Evolutionary conservation across 148 eudicot genomes (phyloP), one percentile per base, ranked within the genome.

Genomic region (Fagopyrum homotropicum): DNA sequence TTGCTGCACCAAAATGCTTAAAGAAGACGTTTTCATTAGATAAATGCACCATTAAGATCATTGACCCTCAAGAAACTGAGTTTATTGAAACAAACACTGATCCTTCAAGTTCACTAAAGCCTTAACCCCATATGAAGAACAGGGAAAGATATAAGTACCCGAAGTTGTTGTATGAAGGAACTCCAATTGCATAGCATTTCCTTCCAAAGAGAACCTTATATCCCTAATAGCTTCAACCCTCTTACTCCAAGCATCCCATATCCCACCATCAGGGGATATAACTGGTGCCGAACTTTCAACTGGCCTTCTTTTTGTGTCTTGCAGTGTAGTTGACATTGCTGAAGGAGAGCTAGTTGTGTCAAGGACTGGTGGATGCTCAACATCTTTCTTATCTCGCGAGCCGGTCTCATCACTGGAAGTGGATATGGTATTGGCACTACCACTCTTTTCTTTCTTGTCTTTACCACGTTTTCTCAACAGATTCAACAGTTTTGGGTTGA

Each of bases 121-220:
- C 45, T 35, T 40, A 66, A 12, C 47, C 35, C 0, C 43, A 40
- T 14, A 66, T 35, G 71, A 77, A 29, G 56, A 26, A 15, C 69
- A 75, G 12, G 6, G 40, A 50, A 64, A 79, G 35, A 17, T 14
- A 5, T 15, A 15, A 45, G 73, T 76, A 81, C 89, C 85, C 46
- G 60, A 10, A 50, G 72, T 64, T 74, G 78, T 75, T 75, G 78
- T 69, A 47, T 73, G 57, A 30, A 68, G 60, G 75, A 52, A 80
- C 68, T 81, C 85, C 74, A 76, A 80, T 75, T 80, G 45, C 11
- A 88, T 74, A 75, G 89, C 78, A 81, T 84, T 79, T 22, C 93
- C 98, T 61, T 93, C 95, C 81, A 93, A 78, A 54, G 95, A 88
- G 83, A 93, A 91, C 80, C 98, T 87, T 55, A 89, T 14, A 75